Conservation (phyloP, 106 monocot species). For the Amphibolis antarctica region DNA sequence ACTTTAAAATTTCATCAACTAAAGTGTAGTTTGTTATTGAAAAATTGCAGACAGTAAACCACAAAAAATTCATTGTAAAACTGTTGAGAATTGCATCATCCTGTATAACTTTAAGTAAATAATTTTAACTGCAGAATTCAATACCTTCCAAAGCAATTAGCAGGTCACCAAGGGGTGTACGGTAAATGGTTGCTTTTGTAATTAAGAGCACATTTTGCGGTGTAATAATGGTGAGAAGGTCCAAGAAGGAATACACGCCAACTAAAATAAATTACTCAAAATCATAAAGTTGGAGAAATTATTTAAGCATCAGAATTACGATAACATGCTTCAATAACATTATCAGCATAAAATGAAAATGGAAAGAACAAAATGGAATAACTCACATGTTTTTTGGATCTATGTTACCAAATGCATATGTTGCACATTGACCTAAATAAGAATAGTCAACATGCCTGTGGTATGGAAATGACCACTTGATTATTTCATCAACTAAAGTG, state of each 20-base stretch:
- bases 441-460: conserved; percentile 96
- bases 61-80: background rate
- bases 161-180: conserved; percentile 83
- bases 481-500: too few relatives aligned
- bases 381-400: conserved; percentile 81
- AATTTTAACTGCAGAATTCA: background rate
- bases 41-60: too few relatives aligned
- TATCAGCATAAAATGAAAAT: conserved; percentile 2
- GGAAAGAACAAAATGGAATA: conserved; percentile 1
- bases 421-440: conserved; percentile 88
- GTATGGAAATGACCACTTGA: too few relatives aligned
- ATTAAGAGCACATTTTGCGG: conserved; percentile 92
- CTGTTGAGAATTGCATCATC: background rate
- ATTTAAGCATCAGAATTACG: background rate
- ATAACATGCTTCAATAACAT: too few relatives aligned
- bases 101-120: background rate
- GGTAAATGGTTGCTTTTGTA: conserved; percentile 67
- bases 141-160: conserved; percentile 82
- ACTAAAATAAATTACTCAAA: conserved; percentile 38
- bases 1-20: too few relatives aligned
- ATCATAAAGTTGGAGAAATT: background rate
- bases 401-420: conserved; percentile 94
- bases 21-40: too few relatives aligned
- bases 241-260: conserved; percentile 91
- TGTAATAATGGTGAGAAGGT: conserved; percentile 94